Conservation (phyloP, 495 filamentous ascomycete genomes). For the Aspergillus incahuasiensis region DNA sequence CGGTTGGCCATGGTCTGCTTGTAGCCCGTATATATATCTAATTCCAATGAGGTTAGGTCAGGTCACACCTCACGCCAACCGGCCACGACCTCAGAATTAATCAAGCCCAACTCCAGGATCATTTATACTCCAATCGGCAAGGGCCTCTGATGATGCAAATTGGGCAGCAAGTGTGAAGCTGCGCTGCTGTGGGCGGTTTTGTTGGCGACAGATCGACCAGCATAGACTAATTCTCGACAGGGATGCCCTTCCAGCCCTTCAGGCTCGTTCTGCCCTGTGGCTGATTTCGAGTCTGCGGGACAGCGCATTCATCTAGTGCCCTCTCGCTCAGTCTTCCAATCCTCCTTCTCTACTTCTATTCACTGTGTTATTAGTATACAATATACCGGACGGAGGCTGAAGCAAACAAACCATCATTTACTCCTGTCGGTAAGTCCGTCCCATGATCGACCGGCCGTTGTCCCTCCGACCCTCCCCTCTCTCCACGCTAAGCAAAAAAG, state of each 20-base stretch:
- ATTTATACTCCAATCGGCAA: not conserved
- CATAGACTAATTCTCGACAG: not conserved
- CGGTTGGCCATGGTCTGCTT: not conserved
- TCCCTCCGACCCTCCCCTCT: not conserved
- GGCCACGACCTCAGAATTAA: no score
- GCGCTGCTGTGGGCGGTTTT: constrained; percentile 7
- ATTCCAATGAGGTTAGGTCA: not conserved
- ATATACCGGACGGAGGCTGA: not conserved
- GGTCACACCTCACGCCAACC: not conserved
- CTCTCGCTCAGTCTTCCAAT: not conserved
- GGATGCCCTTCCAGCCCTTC: not conserved
- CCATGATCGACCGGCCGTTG: not conserved
- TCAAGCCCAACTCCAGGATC: no score
- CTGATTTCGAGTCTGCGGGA: not conserved
- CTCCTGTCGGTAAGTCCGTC: not conserved
- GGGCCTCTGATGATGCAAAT: constrained; percentile 7
- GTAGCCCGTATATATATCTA: not conserved
- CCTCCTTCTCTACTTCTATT: not conserved
- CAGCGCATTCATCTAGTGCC: not conserved
- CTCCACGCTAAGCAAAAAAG: constrained; percentile 8
- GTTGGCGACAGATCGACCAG: constrained; percentile 10
- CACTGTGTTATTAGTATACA: not conserved
- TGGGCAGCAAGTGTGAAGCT: constrained; percentile 18
- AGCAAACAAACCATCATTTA: not conserved
- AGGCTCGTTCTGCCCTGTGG: not conserved